Evolutionary conservation across 2,329 filamentous ascomycete genomes (phyloP), one percentile per base, ranked within the genome.

Genomic region (Xylaria sp.): DNA sequence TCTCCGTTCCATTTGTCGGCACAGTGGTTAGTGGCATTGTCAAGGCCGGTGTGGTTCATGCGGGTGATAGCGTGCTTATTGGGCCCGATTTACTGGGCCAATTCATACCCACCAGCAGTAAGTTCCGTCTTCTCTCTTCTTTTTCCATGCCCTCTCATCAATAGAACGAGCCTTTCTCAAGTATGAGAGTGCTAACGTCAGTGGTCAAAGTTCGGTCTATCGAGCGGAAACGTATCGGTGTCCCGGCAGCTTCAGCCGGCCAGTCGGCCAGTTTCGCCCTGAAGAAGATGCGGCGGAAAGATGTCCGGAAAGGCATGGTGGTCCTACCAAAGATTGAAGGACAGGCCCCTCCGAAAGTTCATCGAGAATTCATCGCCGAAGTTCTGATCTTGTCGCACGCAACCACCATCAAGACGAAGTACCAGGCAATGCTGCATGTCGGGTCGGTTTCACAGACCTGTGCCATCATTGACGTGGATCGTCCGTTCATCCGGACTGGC

Each of bases 341-440:
- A 56, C 81, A 89, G 63, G 84, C 88, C 0, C 79, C 71, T 68
- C 90, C 78, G 65, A 94, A 87, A 65, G 90, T 91, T 9, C 83
- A 87, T 70, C 79, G 83, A 39, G 89, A 92, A 71, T 93, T 93
- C 69, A 79, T 92, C 48, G 90, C 90, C 10, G 90, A 93, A 75
- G 94, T 99, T 1, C 81, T 99, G 19, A 97, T 99, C 66, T 81
- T 99, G 5, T 95, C 90, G 3, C 94, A 99, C 70, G 92, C 93
- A 0, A 99, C 94, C 0, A 99, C 94, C 49, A 99, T 99, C 74
- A 94, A 96, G 75, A 91, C 87, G 0, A 93, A 92, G 69, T 99
- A 99, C 67, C 94, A 99, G 77, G 94, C 94, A 0, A 99, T 97
- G 92, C 82, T 99, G 19, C 94, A 99, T 69, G 92, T 99, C 3